Base-by-base conservation (phyloP, 495 filamentous ascomycete species). In the Darksidea phi region DNA sequence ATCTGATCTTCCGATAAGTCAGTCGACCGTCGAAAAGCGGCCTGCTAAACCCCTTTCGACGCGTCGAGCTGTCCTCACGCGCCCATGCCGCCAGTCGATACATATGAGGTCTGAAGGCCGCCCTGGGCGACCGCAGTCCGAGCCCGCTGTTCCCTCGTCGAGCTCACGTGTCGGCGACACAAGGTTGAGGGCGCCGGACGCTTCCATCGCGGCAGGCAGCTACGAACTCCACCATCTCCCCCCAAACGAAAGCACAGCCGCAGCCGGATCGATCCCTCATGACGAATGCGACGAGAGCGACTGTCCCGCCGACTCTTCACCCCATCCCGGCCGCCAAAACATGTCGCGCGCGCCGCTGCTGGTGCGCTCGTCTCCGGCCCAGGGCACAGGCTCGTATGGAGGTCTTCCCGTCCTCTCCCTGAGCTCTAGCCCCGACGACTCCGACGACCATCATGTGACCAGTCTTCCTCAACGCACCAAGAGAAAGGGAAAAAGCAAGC, bases 341-440 rank as follows among this genome's bases (percentile, higher is more conserved):
- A 69, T 69, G 66, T 69, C 66, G n/a, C 61, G 66, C 47, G 55
- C 58, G 7, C 66, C 66, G 48, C 54, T 69, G 20, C 58, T 69
- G 6, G 52, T 69, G 48, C 57, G 66, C 21, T 69, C 66, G 15
- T 69, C 66, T 10, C 66, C 66, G n/a, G 66, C 66, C 4, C 54
- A 58, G 49, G 66, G 66, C 41, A 66, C 66, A n/a, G 66, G 66
- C 20, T 69, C 66, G 6, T 69, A 69, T 47, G 62, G 66, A n/a
- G 66, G 62, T n/a, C 62, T 69, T 6, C 66, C 66, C 1, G 58
- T 69, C 8, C 17, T 65, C 7, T 64, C 61, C 10, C 36, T 66
- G 48, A 66, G 62, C 42, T 66, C 66, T n/a, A 69, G 62, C 49
- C 54, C 66, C 0, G 64, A 20, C 21, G 56, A 52, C 7, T 25